phyloP scores from a whole-genome alignment of 2,329 filamentous ascomycete genomes.

The Hypoxylon sp. region DNA sequence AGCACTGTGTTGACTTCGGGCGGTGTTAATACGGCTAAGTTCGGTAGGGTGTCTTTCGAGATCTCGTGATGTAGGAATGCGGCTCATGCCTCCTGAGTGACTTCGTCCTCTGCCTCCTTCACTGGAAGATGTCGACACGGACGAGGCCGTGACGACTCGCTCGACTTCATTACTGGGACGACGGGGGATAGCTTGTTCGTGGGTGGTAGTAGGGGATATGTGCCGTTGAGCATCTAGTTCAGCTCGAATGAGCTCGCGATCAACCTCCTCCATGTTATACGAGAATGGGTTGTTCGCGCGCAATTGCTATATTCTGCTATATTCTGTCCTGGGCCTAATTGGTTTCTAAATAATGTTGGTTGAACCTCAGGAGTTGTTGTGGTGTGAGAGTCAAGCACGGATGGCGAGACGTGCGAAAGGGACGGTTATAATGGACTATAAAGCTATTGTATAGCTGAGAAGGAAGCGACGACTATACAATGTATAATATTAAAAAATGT shows the following conservation, averaged over 20 bases:
- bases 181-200: slow-evolving; percentile 44
- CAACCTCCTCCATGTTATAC: slow-evolving; percentile 39
- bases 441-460: slow-evolving; percentile 8
- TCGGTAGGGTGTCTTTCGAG: slow-evolving; percentile 79
- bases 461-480: slow-evolving; percentile 8
- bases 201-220: slow-evolving; percentile 41
- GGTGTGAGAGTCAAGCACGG: background rate
- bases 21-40: slow-evolving; percentile 79
- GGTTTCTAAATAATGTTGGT: background rate
- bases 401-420: background rate
- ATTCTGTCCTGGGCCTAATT: background rate
- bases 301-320: slow-evolving; percentile 3
- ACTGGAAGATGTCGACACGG: slow-evolving; percentile 64
- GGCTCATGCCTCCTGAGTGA: slow-evolving; percentile 65
- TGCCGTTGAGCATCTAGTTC: slow-evolving; percentile 54
- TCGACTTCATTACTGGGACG: slow-evolving; percentile 70
- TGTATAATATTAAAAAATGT: slow-evolving; percentile 25
- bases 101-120: slow-evolving; percentile 55
- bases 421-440: background rate
- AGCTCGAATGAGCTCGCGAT: slow-evolving; percentile 43
- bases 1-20: slow-evolving; percentile 76
- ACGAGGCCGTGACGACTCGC: slow-evolving; percentile 69
- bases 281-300: slow-evolving; percentile 8
- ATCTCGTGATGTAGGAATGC: slow-evolving; percentile 75
- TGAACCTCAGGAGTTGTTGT: background rate